Conservation (phyloP, 192 early-diverging fungal genomes). For the Gamsiella multidivaricata region DNA sequence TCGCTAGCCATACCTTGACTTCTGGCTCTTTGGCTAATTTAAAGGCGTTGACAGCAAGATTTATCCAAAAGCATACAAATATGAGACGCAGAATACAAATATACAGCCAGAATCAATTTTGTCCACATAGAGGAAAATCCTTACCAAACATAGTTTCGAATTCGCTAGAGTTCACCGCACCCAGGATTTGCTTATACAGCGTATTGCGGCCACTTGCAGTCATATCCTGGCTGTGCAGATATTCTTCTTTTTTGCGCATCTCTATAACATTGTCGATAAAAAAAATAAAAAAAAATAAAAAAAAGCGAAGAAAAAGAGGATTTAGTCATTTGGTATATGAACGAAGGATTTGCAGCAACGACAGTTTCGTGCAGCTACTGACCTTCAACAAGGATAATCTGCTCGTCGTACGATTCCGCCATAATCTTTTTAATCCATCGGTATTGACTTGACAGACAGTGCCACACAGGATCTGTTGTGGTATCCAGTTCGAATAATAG, state of each 20-base stretch:
- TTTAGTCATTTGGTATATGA: not conserved
- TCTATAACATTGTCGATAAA: slow-evolving; percentile 56
- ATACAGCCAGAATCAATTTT: no score
- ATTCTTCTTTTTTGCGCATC: slow-evolving; percentile 54
- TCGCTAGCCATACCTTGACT: slow-evolving; percentile 79
- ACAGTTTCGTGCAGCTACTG: no score
- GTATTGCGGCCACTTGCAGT: slow-evolving; percentile 18
- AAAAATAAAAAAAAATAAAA: not conserved
- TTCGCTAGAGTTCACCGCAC: slow-evolving; percentile 36
- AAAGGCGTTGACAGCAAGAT: no score
- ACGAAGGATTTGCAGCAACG: no score
- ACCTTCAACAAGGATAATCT: slow-evolving; percentile 62
- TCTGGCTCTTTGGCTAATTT: slow-evolving; percentile 69
- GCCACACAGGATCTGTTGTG: slow-evolving; percentile 87
- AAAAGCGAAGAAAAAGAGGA: not conserved
- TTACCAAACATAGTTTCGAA: slow-evolving; percentile 49
- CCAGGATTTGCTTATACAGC: slow-evolving; percentile 44
- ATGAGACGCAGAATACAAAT: no score
- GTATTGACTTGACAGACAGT: slow-evolving; percentile 90
- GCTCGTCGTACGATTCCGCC: slow-evolving; percentile 70
- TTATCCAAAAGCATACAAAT: no score
- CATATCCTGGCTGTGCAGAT: slow-evolving; percentile 40
- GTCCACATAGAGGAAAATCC: no score
- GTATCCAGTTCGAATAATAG: slow-evolving; percentile 81
- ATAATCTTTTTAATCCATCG: slow-evolving; percentile 86